These are phyloP conservation scores for Firmiana major DNA, from an alignment of 345 rosid species.

Conservation along the genomic window DNA sequence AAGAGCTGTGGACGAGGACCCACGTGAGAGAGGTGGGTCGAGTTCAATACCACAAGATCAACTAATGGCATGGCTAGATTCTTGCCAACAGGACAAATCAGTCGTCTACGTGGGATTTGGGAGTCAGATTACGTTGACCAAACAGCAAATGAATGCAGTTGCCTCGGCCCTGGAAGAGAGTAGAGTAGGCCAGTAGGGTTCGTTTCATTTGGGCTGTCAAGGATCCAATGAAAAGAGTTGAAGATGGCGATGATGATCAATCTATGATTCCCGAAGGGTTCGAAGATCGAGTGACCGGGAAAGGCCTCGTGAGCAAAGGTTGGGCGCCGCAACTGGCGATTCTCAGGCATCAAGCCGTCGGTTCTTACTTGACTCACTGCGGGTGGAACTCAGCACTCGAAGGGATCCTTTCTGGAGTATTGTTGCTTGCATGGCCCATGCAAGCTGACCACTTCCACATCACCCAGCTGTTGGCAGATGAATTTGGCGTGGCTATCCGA, in stretches of 20 bases:
- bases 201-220: constrained; percentile 46
- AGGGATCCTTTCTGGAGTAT: constrained; percentile 36
- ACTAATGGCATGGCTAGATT: constrained; percentile 52
- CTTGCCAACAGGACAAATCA: constrained; percentile 17
- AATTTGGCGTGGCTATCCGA: constrained; percentile 38
- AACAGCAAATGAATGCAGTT: constrained; percentile 37
- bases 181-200: constrained; percentile 46
- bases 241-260: no score
- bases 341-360: constrained; percentile 39
- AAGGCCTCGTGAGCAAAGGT: no score
- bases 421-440: constrained; percentile 70
- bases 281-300: no score
- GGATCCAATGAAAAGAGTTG: no score
- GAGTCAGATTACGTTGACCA: constrained; percentile 44
- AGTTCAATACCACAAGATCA: constrained; percentile 22
- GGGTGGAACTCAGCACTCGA: constrained; percentile 66
- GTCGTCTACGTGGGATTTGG: constrained; percentile 82
- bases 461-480: constrained; percentile 47
- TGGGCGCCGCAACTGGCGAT: constrained; percentile 54
- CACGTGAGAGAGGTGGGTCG: constrained; percentile 38
- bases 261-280: no score
- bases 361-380: constrained; percentile 55
- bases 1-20: neutral
- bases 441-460: constrained; percentile 47
- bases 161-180: constrained; percentile 49